These are phyloP conservation scores for Cyberlindnera nakhonratchasimensis DNA, from an alignment of 805 yeast genomes.

Conservation along the genomic window DNA sequence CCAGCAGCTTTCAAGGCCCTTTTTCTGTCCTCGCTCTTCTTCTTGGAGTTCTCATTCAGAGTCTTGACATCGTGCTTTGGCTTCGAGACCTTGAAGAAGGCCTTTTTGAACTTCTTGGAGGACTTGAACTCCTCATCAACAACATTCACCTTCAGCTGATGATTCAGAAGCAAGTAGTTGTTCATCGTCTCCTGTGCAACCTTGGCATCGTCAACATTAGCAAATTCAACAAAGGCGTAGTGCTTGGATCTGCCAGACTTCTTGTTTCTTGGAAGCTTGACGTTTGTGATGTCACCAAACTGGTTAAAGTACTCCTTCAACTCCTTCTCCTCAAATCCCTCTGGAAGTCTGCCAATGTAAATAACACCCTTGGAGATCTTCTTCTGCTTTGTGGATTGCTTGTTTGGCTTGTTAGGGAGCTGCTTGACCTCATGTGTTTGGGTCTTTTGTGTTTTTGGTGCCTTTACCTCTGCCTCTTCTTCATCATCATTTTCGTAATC, in stretches of 20 bases:
- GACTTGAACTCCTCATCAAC: conserved; percentile 44
- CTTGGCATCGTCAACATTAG: conserved; percentile 68
- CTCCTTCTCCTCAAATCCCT: conserved; percentile 84
- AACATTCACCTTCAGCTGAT: conserved; percentile 69
- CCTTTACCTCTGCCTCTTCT: conserved; percentile 19
- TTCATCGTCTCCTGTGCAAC: conserved; percentile 95
- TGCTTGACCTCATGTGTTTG: conserved; percentile 27
- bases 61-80: conserved; percentile 30
- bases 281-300: conserved; percentile 79
- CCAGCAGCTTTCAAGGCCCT: conserved; percentile 34
- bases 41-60: conserved; percentile 31
- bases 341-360: conserved; percentile 89
- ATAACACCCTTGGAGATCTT: conserved; percentile 57
- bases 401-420: conserved; percentile 19
- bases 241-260: conserved; percentile 90
- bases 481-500: too few relatives aligned
- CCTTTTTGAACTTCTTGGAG: conserved; percentile 34
- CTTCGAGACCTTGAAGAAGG: conserved; percentile 30
- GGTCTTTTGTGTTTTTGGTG: conserved; percentile 16
- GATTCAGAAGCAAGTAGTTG: conserved; percentile 86
- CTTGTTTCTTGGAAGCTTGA: conserved; percentile 83
- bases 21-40: conserved; percentile 33
- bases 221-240: conserved; percentile 85
- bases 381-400: conserved; percentile 25
- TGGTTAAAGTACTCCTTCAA: conserved; percentile 76